phyloP scores from a whole-genome alignment of 1,139 yeast species.

The Lizanozyma gosingica region DNA sequence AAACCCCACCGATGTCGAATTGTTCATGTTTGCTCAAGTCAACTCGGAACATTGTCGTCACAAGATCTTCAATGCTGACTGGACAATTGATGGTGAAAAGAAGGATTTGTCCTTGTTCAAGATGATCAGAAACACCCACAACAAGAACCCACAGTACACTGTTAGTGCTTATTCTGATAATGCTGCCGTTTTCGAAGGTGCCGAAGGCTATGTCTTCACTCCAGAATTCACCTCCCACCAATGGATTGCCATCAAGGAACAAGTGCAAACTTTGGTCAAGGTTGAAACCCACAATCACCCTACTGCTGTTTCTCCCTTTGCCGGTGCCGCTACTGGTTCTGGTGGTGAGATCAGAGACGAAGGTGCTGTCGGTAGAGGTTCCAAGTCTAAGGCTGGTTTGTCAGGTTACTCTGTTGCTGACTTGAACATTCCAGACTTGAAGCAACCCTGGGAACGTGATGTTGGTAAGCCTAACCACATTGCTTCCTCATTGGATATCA shows the following conservation, averaged over 20 bases:
- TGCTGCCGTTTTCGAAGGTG: constrained; percentile 94
- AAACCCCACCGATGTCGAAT: constrained; percentile 95
- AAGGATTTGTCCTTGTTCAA: constrained; percentile 75
- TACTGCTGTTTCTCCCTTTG: constrained; percentile 97
- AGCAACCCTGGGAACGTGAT: constrained; percentile 89
- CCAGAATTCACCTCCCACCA: constrained; percentile 67
- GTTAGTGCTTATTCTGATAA: constrained; percentile 94
- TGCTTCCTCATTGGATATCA: constrained; percentile 87
- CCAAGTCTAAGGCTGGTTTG: constrained; percentile 93
- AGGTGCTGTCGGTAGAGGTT: constrained; percentile 99
- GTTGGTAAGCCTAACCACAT: constrained; percentile 91
- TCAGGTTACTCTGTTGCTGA: constrained; percentile 92
- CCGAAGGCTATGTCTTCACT: constrained; percentile 63
- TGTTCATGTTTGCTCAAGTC: constrained; percentile 99
- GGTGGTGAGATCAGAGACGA: constrained; percentile 99
- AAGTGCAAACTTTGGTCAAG: constrained; percentile 82
- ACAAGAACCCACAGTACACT: constrained; percentile 70
- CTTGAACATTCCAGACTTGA: constrained; percentile 72
- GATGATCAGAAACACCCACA: constrained; percentile 94
- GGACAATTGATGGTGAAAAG: constrained; percentile 85
- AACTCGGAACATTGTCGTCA: constrained; percentile 99
- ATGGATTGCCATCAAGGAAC: constrained; percentile 71
- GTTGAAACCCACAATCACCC: constrained; percentile 99
- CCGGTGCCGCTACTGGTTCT: constrained; percentile 99
- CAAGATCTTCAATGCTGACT: constrained; percentile 96